Conservation (phyloP, 2,329 filamentous ascomycete species). For the Paracamarosporium sp. region DNA sequence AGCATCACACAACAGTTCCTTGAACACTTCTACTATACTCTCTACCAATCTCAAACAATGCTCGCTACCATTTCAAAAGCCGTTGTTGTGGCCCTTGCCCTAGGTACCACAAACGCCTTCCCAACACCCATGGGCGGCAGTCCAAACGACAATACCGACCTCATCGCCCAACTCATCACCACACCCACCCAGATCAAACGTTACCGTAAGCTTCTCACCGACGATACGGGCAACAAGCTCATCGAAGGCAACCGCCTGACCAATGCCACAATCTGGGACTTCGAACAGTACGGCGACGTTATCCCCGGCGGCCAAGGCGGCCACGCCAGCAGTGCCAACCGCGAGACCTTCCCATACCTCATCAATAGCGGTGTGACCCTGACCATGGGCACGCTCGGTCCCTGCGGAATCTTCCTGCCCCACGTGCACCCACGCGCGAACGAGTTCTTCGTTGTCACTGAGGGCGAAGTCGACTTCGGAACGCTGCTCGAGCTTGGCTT, state of each 20-base stretch:
- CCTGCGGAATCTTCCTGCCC: conserved; percentile 58
- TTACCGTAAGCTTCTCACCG: conserved; percentile 5
- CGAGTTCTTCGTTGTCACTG: conserved; percentile 49
- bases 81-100: not conserved
- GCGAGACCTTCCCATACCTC: conserved; percentile 64
- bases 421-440: conserved; percentile 51
- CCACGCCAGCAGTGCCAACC: conserved; percentile 48
- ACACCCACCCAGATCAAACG: conserved; percentile 6
- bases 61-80: not conserved
- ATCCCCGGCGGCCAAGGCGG: conserved; percentile 4
- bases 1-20: not conserved
- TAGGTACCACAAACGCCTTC: not conserved
- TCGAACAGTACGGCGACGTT: not conserved
- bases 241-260: not conserved
- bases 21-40: too few species aligned
- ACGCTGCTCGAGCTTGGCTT: conserved; percentile 47
- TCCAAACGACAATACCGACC: conserved; percentile 1
- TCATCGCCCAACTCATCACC: conserved; percentile 3
- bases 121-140: conserved; percentile 5
- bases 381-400: conserved; percentile 59
- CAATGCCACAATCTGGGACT: conserved; percentile 7
- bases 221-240: not conserved
- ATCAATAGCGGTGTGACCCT: conserved; percentile 60
- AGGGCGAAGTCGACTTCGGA: conserved; percentile 43
- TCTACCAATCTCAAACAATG: not conserved